Evolutionary conservation across 2,329 filamentous ascomycete genomes (phyloP), one percentile per base, ranked within the genome.

Genomic region (Aureobasidium sp.): DNA sequence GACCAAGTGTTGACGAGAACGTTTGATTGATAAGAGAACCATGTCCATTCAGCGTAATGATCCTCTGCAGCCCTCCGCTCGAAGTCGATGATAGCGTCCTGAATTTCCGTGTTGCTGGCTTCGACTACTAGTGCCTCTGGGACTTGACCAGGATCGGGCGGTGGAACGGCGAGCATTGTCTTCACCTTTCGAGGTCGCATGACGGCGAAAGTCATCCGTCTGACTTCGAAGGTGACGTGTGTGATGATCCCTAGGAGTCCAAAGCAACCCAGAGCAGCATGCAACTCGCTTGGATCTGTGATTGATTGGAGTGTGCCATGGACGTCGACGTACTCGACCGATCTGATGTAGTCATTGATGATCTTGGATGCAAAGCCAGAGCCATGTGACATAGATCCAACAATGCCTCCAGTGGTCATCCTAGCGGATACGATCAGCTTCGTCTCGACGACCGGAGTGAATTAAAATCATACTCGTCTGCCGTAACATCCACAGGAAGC

Each of bases 241-340:
- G 74, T 77, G n/a, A 77, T 67, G n/a, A 77, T 67, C 2, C 74
- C 74, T 10, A 77, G 64, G 1, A 77, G 66, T 2, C 74, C 74
- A 40, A 77, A 76, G 51, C 68, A 70, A 12, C 63, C 63, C 8
- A 71, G 70, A 1, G 73, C 74, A 6, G 72, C 73, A 47, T 63
- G 63, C 38, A 77, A 64, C 3, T 68, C 67, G 1, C 60, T 57
- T 8, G 66, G 64, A 11, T 74, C 66, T 41, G 68, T 66, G 21
- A 76, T 68, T 6, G 61, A 61, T 35, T 69, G 73, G 39, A 69
- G 61, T 5, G 64, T 63, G 4, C 74, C 74, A 54, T 76, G 70
- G 44, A 63, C 68, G 54, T 77, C 74, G 19, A 76, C 66, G 54
- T 76, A 76, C 57, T 76, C 73, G 25, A 76, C 68, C n/a, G 64